phyloP scores from a whole-genome alignment of 2,329 filamentous ascomycete genomes.

The Colletotrichum sp. region DNA sequence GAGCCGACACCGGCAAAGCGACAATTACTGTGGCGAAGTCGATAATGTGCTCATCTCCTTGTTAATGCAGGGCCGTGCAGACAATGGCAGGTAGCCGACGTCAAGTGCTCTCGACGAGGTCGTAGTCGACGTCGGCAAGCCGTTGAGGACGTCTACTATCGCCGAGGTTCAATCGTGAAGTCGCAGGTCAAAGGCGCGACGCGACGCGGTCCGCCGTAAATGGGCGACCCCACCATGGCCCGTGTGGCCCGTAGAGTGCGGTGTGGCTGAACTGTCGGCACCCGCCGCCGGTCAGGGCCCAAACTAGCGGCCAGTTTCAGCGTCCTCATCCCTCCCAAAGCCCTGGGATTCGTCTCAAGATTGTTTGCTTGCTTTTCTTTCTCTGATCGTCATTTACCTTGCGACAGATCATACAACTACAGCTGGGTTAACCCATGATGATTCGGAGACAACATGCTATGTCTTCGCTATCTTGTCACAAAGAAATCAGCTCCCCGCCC shows the following conservation, averaged over 20 bases:
- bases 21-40: background rate
- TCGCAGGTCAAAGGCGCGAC: constrained; percentile 13
- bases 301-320: background rate
- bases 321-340: background rate
- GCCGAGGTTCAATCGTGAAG: constrained; percentile 4
- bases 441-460: background rate
- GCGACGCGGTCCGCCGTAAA: constrained; percentile 14
- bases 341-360: background rate
- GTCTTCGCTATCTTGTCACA: background rate
- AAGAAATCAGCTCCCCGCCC: background rate
- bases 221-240: background rate
- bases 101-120: background rate
- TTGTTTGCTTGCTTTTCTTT: background rate
- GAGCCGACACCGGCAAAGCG: background rate
- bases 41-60: background rate
- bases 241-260: background rate
- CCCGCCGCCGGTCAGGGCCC: background rate
- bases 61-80: background rate
- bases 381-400: background rate
- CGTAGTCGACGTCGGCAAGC: background rate
- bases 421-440: background rate
- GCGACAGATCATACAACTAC: background rate
- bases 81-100: background rate
- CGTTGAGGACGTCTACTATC: background rate
- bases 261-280: background rate